Conservation (phyloP, 2,329 filamentous ascomycete genomes). For the Fusarium algeriense region DNA sequence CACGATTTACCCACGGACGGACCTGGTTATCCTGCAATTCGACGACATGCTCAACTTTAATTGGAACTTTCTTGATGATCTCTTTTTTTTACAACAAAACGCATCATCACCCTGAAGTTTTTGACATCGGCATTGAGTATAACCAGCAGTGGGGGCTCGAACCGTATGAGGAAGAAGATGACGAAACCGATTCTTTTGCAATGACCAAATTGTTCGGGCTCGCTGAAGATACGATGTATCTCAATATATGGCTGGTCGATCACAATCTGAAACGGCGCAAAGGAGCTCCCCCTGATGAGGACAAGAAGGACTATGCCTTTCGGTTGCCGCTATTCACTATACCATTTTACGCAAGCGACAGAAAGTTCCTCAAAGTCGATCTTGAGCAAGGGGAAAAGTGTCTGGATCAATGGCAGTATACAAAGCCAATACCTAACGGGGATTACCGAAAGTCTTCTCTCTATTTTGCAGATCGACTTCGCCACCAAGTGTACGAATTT, state of each 20-base stretch:
- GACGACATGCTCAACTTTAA: background rate
- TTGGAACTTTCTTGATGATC: accelerated
- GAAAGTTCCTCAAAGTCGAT: background rate
- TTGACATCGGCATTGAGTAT: background rate
- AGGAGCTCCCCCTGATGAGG: background rate
- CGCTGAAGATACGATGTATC: background rate
- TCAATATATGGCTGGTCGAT: background rate
- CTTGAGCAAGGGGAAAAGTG: accelerated
- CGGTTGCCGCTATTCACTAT: accelerated
- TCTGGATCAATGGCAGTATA: background rate
- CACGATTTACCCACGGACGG: background rate
- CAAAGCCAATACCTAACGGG: background rate
- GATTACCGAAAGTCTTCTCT: background rate
- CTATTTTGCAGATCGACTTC: background rate
- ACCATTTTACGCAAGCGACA: background rate
- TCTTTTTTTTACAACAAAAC: background rate
- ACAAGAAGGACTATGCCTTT: accelerated
- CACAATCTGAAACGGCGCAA: background rate
- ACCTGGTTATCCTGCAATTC: background rate
- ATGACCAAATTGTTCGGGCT: background rate
- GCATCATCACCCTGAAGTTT: too few relatives aligned
- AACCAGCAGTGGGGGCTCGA: background rate
- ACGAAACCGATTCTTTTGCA: background rate
- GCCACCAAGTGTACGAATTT: background rate
- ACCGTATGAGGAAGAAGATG: accelerated